Evolutionary conservation across 331 rosid genomes (phyloP).

Genomic region (Malus hybrid): DNA sequence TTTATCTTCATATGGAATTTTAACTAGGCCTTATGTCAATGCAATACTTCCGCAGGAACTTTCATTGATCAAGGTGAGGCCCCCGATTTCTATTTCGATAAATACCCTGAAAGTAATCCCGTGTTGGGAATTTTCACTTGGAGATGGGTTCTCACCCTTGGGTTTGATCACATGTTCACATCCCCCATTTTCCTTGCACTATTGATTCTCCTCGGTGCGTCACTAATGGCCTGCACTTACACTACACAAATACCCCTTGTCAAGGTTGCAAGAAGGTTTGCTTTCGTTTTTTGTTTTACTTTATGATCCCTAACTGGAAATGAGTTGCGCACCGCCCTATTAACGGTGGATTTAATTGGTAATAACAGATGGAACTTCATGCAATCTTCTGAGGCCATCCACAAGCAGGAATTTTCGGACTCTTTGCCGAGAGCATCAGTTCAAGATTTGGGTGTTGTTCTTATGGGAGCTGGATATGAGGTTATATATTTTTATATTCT

Average conservation of each 20-base stretch:
- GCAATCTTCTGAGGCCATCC: conserved; percentile 67
- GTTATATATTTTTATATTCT: conserved; percentile 23
- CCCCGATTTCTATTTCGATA: conserved; percentile 67
- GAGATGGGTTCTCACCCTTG: conserved; percentile 93
- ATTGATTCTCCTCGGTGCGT: conserved; percentile 67
- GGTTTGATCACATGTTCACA: conserved; percentile 90
- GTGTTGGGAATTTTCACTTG: conserved; percentile 77
- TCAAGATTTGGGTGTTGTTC: conserved; percentile 70
- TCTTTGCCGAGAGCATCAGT: conserved; percentile 69
- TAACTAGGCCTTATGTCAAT: conserved; percentile 9
- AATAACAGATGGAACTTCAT: conserved; percentile 67
- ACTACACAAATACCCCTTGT: conserved; percentile 91
- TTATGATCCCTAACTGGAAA: background rate
- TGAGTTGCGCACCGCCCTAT: conserved; percentile 6
- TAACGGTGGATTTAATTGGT: conserved; percentile 21
- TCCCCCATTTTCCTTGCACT: conserved; percentile 68
- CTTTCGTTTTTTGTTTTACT: background rate
- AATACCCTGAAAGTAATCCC: conserved; percentile 77
- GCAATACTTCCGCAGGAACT: conserved; percentile 52
- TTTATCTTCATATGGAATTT: background rate
- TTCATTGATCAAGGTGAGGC: conserved; percentile 84
- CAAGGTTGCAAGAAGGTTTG: conserved; percentile 81
- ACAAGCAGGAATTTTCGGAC: conserved; percentile 82
- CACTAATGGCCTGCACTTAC: conserved; percentile 94
- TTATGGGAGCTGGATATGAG: conserved; percentile 98